Percentiles rank a stretch among this genome's conserved stretches.
These are phyloP conservation scores for Globisporangium splendens DNA, from an alignment of 352 stramenopile genomes.

Conservation along the genomic window DNA sequence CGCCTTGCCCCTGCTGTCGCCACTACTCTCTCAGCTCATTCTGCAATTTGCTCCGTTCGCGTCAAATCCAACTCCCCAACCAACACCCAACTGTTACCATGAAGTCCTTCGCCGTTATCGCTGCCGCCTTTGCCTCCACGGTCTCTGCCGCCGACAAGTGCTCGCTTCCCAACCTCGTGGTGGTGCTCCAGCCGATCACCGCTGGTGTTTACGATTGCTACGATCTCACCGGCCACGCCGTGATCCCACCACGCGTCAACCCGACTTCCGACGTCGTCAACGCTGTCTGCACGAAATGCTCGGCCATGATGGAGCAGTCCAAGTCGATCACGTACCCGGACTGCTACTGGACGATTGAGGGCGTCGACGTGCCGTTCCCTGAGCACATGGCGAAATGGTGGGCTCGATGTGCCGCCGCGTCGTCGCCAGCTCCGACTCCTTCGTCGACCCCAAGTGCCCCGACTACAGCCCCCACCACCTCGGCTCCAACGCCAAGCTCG, in stretches of 20 bases:
- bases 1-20: too few species aligned
- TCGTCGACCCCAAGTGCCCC: too few species aligned
- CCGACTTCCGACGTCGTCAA: not conserved
- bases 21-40: not conserved
- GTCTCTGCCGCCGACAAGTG: not conserved
- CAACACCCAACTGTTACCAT: not conserved
- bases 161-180: not conserved
- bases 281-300: constrained; percentile 10
- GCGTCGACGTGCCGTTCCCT: constrained; percentile 5
- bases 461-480: not conserved
- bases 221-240: not conserved
- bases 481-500: not conserved
- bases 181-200: not conserved
- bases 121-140: not conserved
- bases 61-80: not conserved
- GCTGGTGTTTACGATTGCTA: not conserved
- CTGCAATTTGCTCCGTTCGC: not conserved
- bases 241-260: constrained; percentile 4
- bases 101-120: not conserved
- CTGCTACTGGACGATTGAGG: constrained; percentile 7
- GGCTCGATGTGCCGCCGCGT: not conserved
- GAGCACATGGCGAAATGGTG: constrained; percentile 1
- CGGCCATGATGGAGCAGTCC: constrained; percentile 1
- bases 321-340: constrained; percentile 12
- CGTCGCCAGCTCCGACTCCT: not conserved